Evolutionary conservation across 176 grass and related monocot genomes (phyloP), one percentile per base, ranked within the genome.

Genomic region (Bolboschoenus planiculmis): DNA sequence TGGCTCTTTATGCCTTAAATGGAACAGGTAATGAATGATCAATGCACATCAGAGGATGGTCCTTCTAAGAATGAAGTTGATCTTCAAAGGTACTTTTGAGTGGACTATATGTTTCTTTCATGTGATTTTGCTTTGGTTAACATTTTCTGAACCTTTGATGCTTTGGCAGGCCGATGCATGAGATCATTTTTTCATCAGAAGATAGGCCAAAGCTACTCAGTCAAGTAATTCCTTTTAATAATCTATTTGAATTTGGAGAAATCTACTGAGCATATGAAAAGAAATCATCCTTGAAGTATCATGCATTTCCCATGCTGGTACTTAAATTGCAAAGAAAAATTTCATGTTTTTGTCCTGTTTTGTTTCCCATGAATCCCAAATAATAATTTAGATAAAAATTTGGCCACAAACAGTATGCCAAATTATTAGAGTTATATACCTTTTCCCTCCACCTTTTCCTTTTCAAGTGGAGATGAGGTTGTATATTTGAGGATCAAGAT

Each of bases 121-220:
- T 82, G 39, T 0, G 7, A 82, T 80, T 39, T 80, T 23, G 7
- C 15, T 47, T 82, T 62, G 16, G 6, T 76, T 63, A 18, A 82
- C 42, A 64, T 50, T 10, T 26, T 82, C 21, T 82, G 57, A 46
- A 63, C 23, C 13, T 33, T 63, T 47, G 57, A 64, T 55, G 20
- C 27, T 46, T 64, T 48, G 13, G 59, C 24, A 82, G 79, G 37
- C 23, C 79, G 4, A 82, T 59, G 39, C 79, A 82, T 47, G 79
- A 82, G 39, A 82, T 82, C 58, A 36, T 82, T 14, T 82, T 82
- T 82, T 82, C 79, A 62, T 82, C 79, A 65, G 79, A 48, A 44
- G 39, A 82, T 27, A 82, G 55, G 79, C 79, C 79, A 30, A 82
- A 82, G 27, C 39, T 82, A 21, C 79, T 82, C 13, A 44, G 50